Conservation (phyloP, 805 yeast genomes). For the Myxozyma geophila region DNA sequence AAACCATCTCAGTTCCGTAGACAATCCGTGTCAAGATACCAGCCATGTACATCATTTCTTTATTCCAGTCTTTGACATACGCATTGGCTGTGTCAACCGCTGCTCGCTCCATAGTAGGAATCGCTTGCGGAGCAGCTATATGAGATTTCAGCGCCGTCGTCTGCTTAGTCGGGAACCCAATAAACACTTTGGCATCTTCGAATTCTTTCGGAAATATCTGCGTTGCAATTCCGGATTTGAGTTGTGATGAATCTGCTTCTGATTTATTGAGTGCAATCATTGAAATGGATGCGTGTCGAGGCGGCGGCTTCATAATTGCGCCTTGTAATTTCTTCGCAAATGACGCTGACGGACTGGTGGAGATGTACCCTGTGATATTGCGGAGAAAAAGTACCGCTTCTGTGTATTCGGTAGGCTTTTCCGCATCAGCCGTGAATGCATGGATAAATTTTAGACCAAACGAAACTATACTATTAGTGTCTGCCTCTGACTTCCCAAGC, state of each 20-base stretch:
- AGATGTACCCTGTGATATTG: slow-evolving; percentile 43
- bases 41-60: slow-evolving; percentile 47
- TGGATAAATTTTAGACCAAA: slow-evolving; percentile 33
- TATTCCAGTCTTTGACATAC: slow-evolving; percentile 49
- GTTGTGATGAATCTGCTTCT: slow-evolving; percentile 42
- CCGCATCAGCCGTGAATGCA: slow-evolving; percentile 36
- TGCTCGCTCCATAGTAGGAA: slow-evolving; percentile 53
- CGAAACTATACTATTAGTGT: slow-evolving; percentile 30
- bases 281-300: slow-evolving; percentile 44
- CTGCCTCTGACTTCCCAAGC: slow-evolving; percentile 37
- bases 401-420: slow-evolving; percentile 44
- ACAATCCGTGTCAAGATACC: slow-evolving; percentile 47
- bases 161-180: slow-evolving; percentile 52
- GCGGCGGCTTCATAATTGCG: slow-evolving; percentile 50
- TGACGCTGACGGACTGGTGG: slow-evolving; percentile 41
- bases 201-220: slow-evolving; percentile 46
- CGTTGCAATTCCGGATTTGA: slow-evolving; percentile 44
- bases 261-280: slow-evolving; percentile 42
- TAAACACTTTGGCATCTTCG: slow-evolving; percentile 48
- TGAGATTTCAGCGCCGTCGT: slow-evolving; percentile 48
- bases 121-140: slow-evolving; percentile 46
- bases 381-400: slow-evolving; percentile 41
- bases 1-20: slow-evolving; percentile 45
- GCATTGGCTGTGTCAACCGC: slow-evolving; percentile 50
- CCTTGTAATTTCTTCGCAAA: slow-evolving; percentile 45